Conservation (phyloP, 805 yeast genomes). For the Suhomyces pyralidae region DNA sequence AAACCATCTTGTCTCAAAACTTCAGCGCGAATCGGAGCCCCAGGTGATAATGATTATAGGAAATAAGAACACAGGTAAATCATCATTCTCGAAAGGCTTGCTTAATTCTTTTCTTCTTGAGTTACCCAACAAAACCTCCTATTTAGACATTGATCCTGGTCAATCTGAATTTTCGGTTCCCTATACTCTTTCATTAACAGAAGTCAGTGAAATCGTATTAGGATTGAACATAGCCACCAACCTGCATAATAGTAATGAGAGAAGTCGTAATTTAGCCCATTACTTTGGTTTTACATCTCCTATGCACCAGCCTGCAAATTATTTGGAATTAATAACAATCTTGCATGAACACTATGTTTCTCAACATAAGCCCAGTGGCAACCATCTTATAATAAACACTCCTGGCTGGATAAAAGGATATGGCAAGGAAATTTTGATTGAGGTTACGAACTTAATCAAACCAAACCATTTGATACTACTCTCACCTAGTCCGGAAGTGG, state of each 20-base stretch:
- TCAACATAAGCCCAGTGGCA: slow-evolving; percentile 18
- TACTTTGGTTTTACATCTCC: slow-evolving; percentile 71
- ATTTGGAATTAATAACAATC: slow-evolving; percentile 41
- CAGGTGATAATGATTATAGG: slow-evolving; percentile 49
- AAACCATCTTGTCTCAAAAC: background rate
- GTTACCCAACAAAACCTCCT: slow-evolving; percentile 33
- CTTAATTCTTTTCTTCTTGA: slow-evolving; percentile 44
- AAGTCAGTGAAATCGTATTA: slow-evolving; percentile 22
- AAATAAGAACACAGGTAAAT: slow-evolving; percentile 78
- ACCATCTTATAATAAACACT: slow-evolving; percentile 61
- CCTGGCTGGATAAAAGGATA: slow-evolving; percentile 93
- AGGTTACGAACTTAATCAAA: slow-evolving; percentile 40
- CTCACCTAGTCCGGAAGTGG: slow-evolving; percentile 19
- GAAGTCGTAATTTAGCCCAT: slow-evolving; percentile 17
- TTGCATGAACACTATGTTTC: slow-evolving; percentile 34
- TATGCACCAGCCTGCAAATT: slow-evolving; percentile 58
- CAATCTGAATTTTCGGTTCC: slow-evolving; percentile 79
- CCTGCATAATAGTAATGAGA: slow-evolving; percentile 3
- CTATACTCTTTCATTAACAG: slow-evolving; percentile 60
- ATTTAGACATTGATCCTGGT: slow-evolving; percentile 84
- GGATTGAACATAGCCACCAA: slow-evolving; percentile 26
- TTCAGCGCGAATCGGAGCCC: slow-evolving; percentile 9
- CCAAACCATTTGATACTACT: slow-evolving; percentile 62
- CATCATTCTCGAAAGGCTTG: slow-evolving; percentile 60
- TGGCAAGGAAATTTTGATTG: slow-evolving; percentile 64